Evolutionary conservation across 345 rosid species (phyloP).

Genomic region (Hypericum androsaemum): DNA sequence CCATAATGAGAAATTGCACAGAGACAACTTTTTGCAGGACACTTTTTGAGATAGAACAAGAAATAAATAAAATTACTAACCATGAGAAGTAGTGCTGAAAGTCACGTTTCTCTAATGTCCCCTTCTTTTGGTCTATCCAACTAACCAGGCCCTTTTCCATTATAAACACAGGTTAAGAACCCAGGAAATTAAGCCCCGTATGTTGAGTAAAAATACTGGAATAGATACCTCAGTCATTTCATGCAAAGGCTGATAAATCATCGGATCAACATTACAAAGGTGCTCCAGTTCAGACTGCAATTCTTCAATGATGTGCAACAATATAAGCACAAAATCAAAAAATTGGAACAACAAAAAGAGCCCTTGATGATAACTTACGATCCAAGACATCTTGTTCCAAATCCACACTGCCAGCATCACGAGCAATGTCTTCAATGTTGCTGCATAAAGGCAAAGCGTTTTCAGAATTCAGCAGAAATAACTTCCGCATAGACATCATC

Average conservation of each 20-base stretch:
- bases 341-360: not conserved
- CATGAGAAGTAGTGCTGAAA: conserved; percentile 71
- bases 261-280: conserved; percentile 36
- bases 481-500: too few relatives aligned
- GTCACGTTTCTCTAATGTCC: conserved; percentile 55
- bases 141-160: conserved; percentile 48
- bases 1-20: not conserved
- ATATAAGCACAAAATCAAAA: conserved; percentile 17
- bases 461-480: not conserved
- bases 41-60: not conserved
- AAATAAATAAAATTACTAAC: conserved; percentile 28
- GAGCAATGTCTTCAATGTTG: conserved; percentile 89
- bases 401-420: conserved; percentile 89
- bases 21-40: not conserved
- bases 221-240: conserved; percentile 63
- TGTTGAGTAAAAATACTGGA: conserved; percentile 1
- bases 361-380: conserved; percentile 37
- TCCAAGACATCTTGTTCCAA: conserved; percentile 68
- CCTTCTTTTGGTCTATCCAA: conserved; percentile 64
- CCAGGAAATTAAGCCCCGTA: conserved; percentile 1
- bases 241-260: conserved; percentile 62
- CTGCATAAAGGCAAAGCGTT: conserved; percentile 25
- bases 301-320: conserved; percentile 34
- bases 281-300: conserved; percentile 63
- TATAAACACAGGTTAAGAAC: conserved; percentile 10